Percentiles rank a stretch among this genome's conserved stretches.
Evolutionary conservation across 495 filamentous ascomycete species (phyloP).

Genomic region (Neurospora sp.): DNA sequence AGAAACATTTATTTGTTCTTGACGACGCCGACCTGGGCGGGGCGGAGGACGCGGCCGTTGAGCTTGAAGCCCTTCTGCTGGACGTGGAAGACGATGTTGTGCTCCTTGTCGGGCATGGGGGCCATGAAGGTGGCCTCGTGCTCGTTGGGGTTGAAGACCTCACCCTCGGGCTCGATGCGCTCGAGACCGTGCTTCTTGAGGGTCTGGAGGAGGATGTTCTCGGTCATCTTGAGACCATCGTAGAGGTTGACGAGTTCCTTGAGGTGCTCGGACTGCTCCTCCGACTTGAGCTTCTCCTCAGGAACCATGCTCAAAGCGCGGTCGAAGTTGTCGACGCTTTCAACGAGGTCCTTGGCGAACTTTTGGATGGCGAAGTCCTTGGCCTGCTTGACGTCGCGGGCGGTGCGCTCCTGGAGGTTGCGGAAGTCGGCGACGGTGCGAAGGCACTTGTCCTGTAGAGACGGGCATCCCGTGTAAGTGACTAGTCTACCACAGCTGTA

Average conservation of each 20-base stretch:
- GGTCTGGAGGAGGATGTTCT: constrained; percentile 76
- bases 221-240: constrained; percentile 88
- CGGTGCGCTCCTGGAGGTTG: constrained; percentile 90
- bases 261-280: constrained; percentile 43
- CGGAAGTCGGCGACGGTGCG: constrained; percentile 92
- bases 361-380: constrained; percentile 89
- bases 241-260: constrained; percentile 72
- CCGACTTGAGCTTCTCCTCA: constrained; percentile 51
- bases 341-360: constrained; percentile 89
- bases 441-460: constrained; percentile 73
- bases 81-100: constrained; percentile 81
- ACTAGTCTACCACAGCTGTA: background rate
- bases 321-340: constrained; percentile 93
- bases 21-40: constrained; percentile 92
- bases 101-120: constrained; percentile 70
- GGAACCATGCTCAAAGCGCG: constrained; percentile 76
- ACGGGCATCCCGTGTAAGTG: constrained; percentile 1
- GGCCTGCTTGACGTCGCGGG: constrained; percentile 77
- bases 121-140: constrained; percentile 96
- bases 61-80: constrained; percentile 92
- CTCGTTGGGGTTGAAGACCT: constrained; percentile 87
- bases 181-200: constrained; percentile 90
- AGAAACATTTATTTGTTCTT: constrained; percentile 35
- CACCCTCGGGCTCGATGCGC: constrained; percentile 68
- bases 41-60: constrained; percentile 81